A percentile compares a stretch with the other conserved stretches of the same genome.
These are phyloP conservation scores for Leishmania tarentolae DNA, from an alignment of 208 protist species.

Conservation along the genomic window DNA sequence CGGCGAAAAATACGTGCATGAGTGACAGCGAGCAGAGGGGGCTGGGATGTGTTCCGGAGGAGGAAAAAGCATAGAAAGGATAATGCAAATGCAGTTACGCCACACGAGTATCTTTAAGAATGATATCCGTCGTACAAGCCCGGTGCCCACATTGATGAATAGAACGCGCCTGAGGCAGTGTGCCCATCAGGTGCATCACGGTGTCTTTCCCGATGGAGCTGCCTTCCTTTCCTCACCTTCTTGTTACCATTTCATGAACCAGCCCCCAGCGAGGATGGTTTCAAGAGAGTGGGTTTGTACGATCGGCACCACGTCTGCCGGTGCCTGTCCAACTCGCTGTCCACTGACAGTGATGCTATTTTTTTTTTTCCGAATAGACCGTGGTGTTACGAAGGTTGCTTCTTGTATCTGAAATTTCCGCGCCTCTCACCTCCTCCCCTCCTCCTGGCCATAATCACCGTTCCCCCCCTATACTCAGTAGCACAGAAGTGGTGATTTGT, in stretches of 20 bases:
- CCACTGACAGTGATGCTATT: neutral
- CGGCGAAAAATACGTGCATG: too few relatives aligned
- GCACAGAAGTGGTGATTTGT: neutral
- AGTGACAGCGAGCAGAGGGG: neutral
- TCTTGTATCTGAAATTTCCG: neutral
- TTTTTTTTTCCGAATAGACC: neutral
- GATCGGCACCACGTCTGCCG: too few relatives aligned
- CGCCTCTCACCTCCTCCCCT: neutral
- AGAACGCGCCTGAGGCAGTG: neutral
- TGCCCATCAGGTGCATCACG: neutral
- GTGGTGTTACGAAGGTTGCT: neutral
- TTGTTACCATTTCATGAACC: neutral
- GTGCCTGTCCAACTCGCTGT: neutral
- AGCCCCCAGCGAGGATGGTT: neutral
- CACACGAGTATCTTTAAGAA: neutral
- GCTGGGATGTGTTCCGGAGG: neutral
- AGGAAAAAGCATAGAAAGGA: conserved; percentile 10
- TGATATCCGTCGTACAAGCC: too few relatives aligned
- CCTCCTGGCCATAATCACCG: neutral
- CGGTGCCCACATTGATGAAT: neutral
- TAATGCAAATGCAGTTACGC: neutral
- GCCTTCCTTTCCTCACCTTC: neutral
- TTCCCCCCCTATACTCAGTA: neutral
- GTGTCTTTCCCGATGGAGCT: too few relatives aligned
- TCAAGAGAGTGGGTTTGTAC: neutral